phyloP scores from a whole-genome alignment of 495 filamentous ascomycete species.

The Neohortaea acidophila region DNA sequence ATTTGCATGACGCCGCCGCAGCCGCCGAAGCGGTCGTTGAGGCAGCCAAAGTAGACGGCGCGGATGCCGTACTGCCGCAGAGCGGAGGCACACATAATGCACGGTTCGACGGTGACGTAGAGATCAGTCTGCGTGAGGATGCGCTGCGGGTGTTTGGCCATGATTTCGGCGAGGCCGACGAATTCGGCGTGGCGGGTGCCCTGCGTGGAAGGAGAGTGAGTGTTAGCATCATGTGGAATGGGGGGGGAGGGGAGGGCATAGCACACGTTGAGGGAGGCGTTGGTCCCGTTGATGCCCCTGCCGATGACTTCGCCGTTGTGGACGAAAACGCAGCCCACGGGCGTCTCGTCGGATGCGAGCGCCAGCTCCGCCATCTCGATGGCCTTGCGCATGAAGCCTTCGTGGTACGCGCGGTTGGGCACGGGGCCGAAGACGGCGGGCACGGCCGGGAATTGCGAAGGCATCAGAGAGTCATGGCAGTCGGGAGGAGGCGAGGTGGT shows the following conservation, averaged over 20 bases:
- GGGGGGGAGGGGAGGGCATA: background rate
- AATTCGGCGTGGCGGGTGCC: constrained; percentile 93
- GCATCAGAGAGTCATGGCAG: no score
- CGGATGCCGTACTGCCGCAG: constrained; percentile 69
- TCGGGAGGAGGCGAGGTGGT: background rate
- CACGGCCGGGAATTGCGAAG: background rate
- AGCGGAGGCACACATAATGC: constrained; percentile 94
- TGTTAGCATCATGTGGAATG: background rate
- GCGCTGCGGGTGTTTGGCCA: constrained; percentile 39
- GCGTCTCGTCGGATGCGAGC: constrained; percentile 71
- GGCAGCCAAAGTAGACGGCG: constrained; percentile 82
- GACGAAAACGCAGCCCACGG: constrained; percentile 90
- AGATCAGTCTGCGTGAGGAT: constrained; percentile 58
- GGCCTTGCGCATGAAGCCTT: constrained; percentile 31
- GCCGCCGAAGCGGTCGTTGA: constrained; percentile 91
- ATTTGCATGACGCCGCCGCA: constrained; percentile 80
- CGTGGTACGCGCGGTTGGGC: constrained; percentile 24
- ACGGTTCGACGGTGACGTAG: constrained; percentile 95
- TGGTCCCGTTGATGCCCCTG: constrained; percentile 89
- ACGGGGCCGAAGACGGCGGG: constrained; percentile 11
- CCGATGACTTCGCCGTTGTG: constrained; percentile 59
- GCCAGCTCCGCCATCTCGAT: constrained; percentile 48
- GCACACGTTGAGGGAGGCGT: constrained; percentile 58
- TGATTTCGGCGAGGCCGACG: constrained; percentile 55
- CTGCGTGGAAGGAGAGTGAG: constrained; percentile 30